These are phyloP conservation scores for Alternaria triticimaculans DNA, from an alignment of 2,329 filamentous ascomycete genomes.

Conservation along the genomic window DNA sequence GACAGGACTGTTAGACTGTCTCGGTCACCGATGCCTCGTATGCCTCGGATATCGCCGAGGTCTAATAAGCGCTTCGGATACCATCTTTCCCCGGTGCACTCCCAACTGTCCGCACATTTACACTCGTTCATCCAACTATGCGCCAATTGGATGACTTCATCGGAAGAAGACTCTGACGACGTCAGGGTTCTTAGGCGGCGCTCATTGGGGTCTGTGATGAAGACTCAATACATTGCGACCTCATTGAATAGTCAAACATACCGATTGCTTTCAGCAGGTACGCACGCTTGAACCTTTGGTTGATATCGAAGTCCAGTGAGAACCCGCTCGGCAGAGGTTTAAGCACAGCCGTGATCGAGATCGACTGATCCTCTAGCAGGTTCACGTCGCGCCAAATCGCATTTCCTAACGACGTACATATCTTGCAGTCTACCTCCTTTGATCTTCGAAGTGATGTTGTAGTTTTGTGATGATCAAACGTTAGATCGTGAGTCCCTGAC, in stretches of 20 bases:
- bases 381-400: slow-evolving; percentile 1
- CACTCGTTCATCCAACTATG: slow-evolving; percentile 18
- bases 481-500: not conserved
- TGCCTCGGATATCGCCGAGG: not conserved
- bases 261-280: no score
- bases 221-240: no score
- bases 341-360: not conserved
- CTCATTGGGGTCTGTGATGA: not conserved
- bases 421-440: slow-evolving; percentile 5
- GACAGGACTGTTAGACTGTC: no score
- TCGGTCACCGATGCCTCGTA: no score
- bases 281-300: no score
- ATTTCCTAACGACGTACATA: slow-evolving; percentile 13
- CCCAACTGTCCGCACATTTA: slow-evolving; percentile 12
- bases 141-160: slow-evolving; percentile 6
- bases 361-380: not conserved
- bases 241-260: not conserved
- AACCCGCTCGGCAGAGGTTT: not conserved
- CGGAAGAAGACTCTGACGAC: not conserved
- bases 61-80: slow-evolving; percentile 15
- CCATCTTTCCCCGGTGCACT: not conserved
- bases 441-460: slow-evolving; percentile 7
- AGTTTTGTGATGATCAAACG: slow-evolving; percentile 16
- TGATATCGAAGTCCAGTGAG: not conserved
- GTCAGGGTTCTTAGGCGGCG: no score